phyloP scores from a whole-genome alignment of 768 basidiomycete species.

The Dendrothele bispora region DNA sequence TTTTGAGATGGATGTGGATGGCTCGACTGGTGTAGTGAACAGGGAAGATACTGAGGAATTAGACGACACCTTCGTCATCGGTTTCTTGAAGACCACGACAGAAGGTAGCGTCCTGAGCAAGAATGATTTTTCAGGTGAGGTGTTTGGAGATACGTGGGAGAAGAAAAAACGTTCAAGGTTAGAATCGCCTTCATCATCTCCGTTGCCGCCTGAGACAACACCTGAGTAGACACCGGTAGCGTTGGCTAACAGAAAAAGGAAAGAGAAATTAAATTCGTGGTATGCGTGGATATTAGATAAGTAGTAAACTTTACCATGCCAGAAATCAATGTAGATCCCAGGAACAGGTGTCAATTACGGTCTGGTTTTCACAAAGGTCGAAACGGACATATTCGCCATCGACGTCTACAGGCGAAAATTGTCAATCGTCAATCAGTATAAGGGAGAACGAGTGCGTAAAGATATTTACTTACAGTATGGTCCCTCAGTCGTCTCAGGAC shows the following conservation, averaged over 20 bases:
- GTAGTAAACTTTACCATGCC: slow-evolving; percentile 8
- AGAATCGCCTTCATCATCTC: slow-evolving; percentile 2
- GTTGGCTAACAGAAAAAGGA: slow-evolving; percentile 5
- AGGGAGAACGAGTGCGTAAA: too few species aligned
- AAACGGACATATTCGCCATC: slow-evolving; percentile 14
- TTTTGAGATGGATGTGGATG: slow-evolving; percentile 17
- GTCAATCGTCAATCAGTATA: too few species aligned
- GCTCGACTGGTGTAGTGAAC: slow-evolving; percentile 16
- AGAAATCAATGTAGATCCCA: slow-evolving; percentile 14
- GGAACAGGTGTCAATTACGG: slow-evolving; percentile 12
- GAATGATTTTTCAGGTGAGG: neutral
- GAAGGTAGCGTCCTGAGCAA: slow-evolving; percentile 13
- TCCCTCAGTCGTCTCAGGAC: slow-evolving; percentile 10
- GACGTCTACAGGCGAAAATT: too few species aligned
- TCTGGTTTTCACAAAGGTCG: slow-evolving; percentile 11
- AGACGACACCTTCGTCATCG: slow-evolving; percentile 15
- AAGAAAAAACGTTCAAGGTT: slow-evolving; percentile 9
- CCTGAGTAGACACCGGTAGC: slow-evolving; percentile 16
- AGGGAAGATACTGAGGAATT: slow-evolving; percentile 13
- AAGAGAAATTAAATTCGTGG: too few species aligned
- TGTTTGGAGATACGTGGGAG: too few species aligned
- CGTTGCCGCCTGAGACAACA: slow-evolving; percentile 14
- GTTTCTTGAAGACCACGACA: slow-evolving; percentile 13
- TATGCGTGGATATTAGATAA: neutral
- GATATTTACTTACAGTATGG: slow-evolving; percentile 6